These are phyloP conservation scores for Tripterygium wilfordii DNA, from an alignment of 177 flowering plant genomes.

Conservation along the genomic window DNA sequence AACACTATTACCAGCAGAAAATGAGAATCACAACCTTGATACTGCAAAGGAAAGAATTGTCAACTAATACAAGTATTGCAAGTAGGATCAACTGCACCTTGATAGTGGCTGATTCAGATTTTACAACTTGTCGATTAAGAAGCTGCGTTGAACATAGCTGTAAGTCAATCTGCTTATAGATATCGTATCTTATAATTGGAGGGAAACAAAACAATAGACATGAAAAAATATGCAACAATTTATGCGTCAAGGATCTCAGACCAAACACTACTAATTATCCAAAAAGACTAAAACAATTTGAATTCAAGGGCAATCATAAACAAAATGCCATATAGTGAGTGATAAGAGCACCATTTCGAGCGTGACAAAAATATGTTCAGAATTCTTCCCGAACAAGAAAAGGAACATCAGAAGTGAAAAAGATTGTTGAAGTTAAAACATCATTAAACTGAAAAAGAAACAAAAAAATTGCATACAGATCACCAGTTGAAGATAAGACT, in stretches of 20 bases:
- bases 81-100: constrained; percentile 46
- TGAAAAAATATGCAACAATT: too few relatives aligned
- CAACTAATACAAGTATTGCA: background rate
- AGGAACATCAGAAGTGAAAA: background rate
- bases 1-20: too few relatives aligned
- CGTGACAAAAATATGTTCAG: too few relatives aligned
- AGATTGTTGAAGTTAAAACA: background rate
- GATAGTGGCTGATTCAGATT: constrained; percentile 92
- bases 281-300: background rate
- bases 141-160: constrained; percentile 38
- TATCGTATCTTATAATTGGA: too few relatives aligned
- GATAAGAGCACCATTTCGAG: too few relatives aligned
- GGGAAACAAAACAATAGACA: too few relatives aligned
- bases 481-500: too few relatives aligned
- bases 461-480: background rate
- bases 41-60: background rate
- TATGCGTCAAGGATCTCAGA: too few relatives aligned
- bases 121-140: constrained; percentile 83
- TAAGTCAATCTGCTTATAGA: too few relatives aligned
- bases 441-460: background rate
- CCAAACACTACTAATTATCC: background rate
- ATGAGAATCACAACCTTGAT: too few relatives aligned
- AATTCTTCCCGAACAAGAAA: background rate
- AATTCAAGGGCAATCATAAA: background rate
- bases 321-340: too few relatives aligned